Percentiles rank a stretch among this genome's conserved stretches.
These are phyloP conservation scores for Sporobolomyces phaffii DNA, from an alignment of 768 basidiomycete species.

Conservation along the genomic window DNA sequence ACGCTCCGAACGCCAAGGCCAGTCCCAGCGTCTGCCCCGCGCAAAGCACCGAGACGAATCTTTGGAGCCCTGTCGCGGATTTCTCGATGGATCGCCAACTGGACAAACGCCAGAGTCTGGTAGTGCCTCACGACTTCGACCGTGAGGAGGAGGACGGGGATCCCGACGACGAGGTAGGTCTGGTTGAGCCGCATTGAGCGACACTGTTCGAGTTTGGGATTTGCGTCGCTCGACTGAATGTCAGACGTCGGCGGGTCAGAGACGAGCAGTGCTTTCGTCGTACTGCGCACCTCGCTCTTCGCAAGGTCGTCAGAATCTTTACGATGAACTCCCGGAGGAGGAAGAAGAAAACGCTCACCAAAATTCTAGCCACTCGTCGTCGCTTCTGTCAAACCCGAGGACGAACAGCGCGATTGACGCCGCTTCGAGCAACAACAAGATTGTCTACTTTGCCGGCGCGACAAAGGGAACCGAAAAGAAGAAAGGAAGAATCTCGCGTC, in stretches of 20 bases:
- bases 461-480: not conserved
- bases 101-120: slow-evolving; percentile 1
- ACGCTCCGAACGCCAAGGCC: too few species aligned
- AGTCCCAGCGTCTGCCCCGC: too few species aligned
- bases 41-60: too few species aligned
- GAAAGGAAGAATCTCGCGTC: too few species aligned
- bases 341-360: not conserved
- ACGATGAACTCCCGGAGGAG: not conserved
- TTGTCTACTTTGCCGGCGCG: too few species aligned
- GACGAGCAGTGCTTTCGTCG: not conserved
- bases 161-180: slow-evolving; percentile 20
- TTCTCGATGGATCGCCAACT: not conserved
- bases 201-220: slow-evolving; percentile 1
- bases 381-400: not conserved
- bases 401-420: slow-evolving; percentile 7
- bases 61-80: not conserved
- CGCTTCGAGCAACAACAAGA: not conserved
- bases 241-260: not conserved
- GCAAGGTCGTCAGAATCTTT: not conserved
- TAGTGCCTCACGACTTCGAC: slow-evolving; percentile 8
- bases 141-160: slow-evolving; percentile 11
- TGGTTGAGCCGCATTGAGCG: slow-evolving; percentile 3
- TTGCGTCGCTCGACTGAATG: not conserved
- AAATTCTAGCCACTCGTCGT: slow-evolving; percentile 14
- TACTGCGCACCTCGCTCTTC: too few species aligned